phyloP scores from a whole-genome alignment of 805 yeast genomes.

The Yamadazyma olivae region DNA sequence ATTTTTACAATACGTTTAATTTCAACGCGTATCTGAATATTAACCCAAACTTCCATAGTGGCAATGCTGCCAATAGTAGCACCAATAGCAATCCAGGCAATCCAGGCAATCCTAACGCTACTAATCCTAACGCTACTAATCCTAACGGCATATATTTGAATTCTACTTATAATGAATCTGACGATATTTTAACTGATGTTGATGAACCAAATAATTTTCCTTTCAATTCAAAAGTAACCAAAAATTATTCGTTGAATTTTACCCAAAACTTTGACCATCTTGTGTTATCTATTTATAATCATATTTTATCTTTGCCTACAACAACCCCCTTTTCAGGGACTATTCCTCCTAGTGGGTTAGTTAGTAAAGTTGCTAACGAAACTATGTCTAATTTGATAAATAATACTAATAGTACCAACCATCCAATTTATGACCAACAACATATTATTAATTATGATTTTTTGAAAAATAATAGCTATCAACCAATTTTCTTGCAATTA shows the following conservation, averaged over 20 bases:
- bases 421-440: conserved; percentile 30
- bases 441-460: conserved; percentile 29
- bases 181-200: conserved; percentile 39
- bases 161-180: conserved; percentile 36
- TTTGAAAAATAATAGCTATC: conserved; percentile 27
- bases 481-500: conserved; percentile 39
- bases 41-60: not conserved
- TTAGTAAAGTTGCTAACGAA: conserved; percentile 42
- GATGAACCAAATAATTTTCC: conserved; percentile 25
- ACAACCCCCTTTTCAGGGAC: conserved; percentile 43
- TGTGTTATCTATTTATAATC: conserved; percentile 30
- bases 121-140: not conserved
- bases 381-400: conserved; percentile 27
- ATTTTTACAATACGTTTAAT: conserved; percentile 1
- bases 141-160: conserved; percentile 25
- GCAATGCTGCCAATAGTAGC: conserved; percentile 4
- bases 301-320: conserved; percentile 38
- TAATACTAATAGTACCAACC: conserved; percentile 13
- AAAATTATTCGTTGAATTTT: conserved; percentile 32
- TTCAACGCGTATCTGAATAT: not conserved
- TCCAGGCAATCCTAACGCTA: not conserved
- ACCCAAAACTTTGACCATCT: conserved; percentile 35
- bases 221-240: conserved; percentile 17
- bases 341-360: conserved; percentile 44
- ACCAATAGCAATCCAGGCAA: not conserved